A percentile compares a stretch with the other conserved stretches of the same genome.
phyloP scores from a whole-genome alignment of 2,329 filamentous ascomycete genomes.

The Catunica adiposa region DNA sequence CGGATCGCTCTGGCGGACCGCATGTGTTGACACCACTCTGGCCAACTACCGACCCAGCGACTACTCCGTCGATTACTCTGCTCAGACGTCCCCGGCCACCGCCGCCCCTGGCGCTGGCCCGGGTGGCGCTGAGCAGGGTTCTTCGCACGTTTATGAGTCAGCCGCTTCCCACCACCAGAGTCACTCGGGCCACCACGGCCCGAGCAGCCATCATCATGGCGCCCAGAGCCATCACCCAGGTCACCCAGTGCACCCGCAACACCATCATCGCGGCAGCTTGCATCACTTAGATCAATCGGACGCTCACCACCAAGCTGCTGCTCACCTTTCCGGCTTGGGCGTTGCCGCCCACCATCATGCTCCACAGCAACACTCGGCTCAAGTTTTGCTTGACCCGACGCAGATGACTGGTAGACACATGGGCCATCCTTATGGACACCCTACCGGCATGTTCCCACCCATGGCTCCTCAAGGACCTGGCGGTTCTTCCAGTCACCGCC shows the following conservation, averaged over 20 bases:
- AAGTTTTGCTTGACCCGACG: conserved; percentile 39
- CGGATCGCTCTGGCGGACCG: conserved; percentile 61
- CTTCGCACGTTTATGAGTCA: conserved; percentile 42
- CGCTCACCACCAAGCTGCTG: conserved; percentile 22
- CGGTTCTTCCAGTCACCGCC: not conserved
- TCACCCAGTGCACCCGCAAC: not conserved
- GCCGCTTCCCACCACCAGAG: conserved; percentile 18
- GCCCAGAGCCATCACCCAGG: not conserved
- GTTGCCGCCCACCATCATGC: conserved; percentile 27
- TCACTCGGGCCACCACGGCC: not conserved
- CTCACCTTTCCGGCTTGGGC: conserved; percentile 24
- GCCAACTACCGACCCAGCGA: conserved; percentile 57
- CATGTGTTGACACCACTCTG: conserved; percentile 56
- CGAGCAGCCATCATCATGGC: not conserved
- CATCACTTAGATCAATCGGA: conserved; percentile 25
- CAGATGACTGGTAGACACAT: conserved; percentile 32
- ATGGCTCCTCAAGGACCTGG: conserved; percentile 27
- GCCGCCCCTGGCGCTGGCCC: conserved; percentile 20
- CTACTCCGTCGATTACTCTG: conserved; percentile 60
- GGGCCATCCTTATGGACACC: conserved; percentile 23
- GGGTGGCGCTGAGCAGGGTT: conserved; percentile 35
- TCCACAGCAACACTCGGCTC: conserved; percentile 25
- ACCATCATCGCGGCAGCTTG: conserved; percentile 15
- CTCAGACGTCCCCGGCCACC: conserved; percentile 45
- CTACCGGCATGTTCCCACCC: conserved; percentile 35